Conservation (phyloP, 2,329 filamentous ascomycete species). For the Chalaropsis thielavioides region DNA sequence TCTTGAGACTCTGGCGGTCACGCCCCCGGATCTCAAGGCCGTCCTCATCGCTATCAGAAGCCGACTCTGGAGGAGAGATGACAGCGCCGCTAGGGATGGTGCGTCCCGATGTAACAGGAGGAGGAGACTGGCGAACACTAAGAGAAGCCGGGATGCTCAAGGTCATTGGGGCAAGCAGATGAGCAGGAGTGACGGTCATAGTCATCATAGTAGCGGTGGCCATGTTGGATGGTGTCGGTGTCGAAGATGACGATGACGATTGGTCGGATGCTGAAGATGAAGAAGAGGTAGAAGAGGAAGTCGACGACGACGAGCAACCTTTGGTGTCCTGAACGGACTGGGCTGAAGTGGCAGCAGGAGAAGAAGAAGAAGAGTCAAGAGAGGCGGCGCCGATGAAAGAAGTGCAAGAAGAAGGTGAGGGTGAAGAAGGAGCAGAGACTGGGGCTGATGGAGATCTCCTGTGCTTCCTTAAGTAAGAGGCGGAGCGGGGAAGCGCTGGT, state of each 20-base stretch:
- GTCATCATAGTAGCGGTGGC: slow-evolving; percentile 16
- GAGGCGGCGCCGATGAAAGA: background rate
- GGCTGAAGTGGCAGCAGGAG: slow-evolving; percentile 7
- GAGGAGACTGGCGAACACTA: slow-evolving; percentile 68
- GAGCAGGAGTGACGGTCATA: slow-evolving; percentile 13
- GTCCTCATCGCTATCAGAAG: slow-evolving; percentile 51
- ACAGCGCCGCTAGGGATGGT: slow-evolving; percentile 71
- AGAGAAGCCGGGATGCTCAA: slow-evolving; percentile 31
- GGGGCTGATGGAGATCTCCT: slow-evolving; percentile 39
- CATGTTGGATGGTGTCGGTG: slow-evolving; percentile 15
- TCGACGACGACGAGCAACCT: slow-evolving; percentile 6
- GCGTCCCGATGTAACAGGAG: slow-evolving; percentile 57
- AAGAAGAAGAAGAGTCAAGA: slow-evolving; percentile 9
- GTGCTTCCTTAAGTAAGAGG: slow-evolving; percentile 51
- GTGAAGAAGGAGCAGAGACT: background rate
- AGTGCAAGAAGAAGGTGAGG: slow-evolving; percentile 11
- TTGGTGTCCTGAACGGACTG: slow-evolving; percentile 10
- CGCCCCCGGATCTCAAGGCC: slow-evolving; percentile 37
- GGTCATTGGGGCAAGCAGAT: slow-evolving; percentile 11
- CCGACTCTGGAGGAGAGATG: slow-evolving; percentile 82
- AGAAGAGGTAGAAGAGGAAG: slow-evolving; percentile 10
- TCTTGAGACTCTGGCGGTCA: slow-evolving; percentile 39
- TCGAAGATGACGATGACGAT: slow-evolving; percentile 1
- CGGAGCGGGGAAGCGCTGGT: slow-evolving; percentile 45
- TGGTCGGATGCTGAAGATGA: slow-evolving; percentile 9